Evolutionary conservation across 2,329 filamentous ascomycete species (phyloP).

Genomic region (Xylariaceae sp.): DNA sequence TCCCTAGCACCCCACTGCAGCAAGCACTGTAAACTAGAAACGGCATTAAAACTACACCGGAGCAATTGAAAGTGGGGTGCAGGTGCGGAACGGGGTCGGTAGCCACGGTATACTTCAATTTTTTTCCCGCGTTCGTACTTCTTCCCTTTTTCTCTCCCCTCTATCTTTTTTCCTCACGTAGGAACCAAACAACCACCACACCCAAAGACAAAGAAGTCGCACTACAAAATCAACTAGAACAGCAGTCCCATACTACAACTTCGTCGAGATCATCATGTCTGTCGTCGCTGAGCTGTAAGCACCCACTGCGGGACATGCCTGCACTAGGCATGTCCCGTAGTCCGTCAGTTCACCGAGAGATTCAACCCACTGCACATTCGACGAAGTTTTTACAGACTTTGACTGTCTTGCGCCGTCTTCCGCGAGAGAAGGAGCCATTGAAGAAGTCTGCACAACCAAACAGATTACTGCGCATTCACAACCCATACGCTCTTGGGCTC

Average conservation of each 20-base stretch:
- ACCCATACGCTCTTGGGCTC: slow-evolving; percentile 29
- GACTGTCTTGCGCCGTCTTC: slow-evolving; percentile 49
- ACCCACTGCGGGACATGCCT: slow-evolving; percentile 76
- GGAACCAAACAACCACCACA: slow-evolving; percentile 45
- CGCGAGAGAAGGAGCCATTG: slow-evolving; percentile 28
- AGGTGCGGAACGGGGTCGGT: slow-evolving; percentile 21
- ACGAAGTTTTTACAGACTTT: slow-evolving; percentile 69
- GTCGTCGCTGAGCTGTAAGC: slow-evolving; percentile 92
- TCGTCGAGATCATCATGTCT: slow-evolving; percentile 74
- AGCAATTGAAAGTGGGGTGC: slow-evolving; percentile 21
- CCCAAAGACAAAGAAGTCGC: slow-evolving; percentile 72
- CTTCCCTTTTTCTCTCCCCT: slow-evolving; percentile 38
- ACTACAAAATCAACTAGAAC: slow-evolving; percentile 48
- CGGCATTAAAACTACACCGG: background rate
- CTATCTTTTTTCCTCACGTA: slow-evolving; percentile 44
- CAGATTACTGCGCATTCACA: slow-evolving; percentile 36
- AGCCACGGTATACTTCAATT: slow-evolving; percentile 32
- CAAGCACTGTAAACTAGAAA: background rate
- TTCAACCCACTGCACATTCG: slow-evolving; percentile 66
- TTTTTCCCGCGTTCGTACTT: slow-evolving; percentile 35
- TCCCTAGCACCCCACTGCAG: background rate
- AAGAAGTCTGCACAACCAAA: slow-evolving; percentile 45
- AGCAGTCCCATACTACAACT: slow-evolving; percentile 54
- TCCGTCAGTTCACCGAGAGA: slow-evolving; percentile 85
- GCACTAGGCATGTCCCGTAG: slow-evolving; percentile 70